phyloP scores from a whole-genome alignment of 164 flowering plant species.

The Berberis vulgaris region DNA sequence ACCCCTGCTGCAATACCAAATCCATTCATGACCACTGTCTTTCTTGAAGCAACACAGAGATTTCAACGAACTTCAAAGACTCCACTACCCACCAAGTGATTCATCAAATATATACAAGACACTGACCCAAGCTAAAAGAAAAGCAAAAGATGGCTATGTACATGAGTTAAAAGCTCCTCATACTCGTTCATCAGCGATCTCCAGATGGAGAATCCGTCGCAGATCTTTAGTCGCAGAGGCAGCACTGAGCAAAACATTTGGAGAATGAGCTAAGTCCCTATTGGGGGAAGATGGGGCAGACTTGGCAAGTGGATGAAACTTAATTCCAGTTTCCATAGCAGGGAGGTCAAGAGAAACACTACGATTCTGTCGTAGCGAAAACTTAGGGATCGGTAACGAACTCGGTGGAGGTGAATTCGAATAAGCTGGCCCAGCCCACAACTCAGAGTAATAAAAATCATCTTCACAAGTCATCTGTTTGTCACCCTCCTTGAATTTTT shows the following conservation, averaged over 20 bases:
- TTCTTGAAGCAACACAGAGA: constrained; percentile 12
- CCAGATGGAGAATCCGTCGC: constrained; percentile 89
- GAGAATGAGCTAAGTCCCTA: constrained; percentile 16
- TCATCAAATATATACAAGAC: constrained; percentile 40
- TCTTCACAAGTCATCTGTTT: constrained; percentile 15
- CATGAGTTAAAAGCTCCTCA: constrained; percentile 31
- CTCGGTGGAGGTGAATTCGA: constrained; percentile 95
- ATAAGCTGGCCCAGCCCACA: constrained; percentile 75
- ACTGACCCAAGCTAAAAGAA: constrained; percentile 13
- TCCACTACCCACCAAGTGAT: constrained; percentile 21
- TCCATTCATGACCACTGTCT: constrained; percentile 1
- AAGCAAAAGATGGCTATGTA: constrained; percentile 28
- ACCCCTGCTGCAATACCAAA: neutral
- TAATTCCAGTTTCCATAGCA: constrained; percentile 17
- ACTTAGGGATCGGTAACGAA: constrained; percentile 89
- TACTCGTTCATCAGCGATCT: constrained; percentile 60
- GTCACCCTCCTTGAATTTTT: constrained; percentile 8
- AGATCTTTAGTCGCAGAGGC: constrained; percentile 78
- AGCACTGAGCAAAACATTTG: constrained; percentile 37
- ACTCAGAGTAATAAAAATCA: constrained; percentile 34
- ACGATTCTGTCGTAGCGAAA: constrained; percentile 53
- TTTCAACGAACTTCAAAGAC: constrained; percentile 12
- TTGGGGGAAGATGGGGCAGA: constrained; percentile 86
- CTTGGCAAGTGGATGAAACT: constrained; percentile 38
- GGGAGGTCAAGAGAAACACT: constrained; percentile 71